Base-by-base conservation (phyloP, 202 grass and related monocot species). In the Hordeum pubiflorum region DNA sequence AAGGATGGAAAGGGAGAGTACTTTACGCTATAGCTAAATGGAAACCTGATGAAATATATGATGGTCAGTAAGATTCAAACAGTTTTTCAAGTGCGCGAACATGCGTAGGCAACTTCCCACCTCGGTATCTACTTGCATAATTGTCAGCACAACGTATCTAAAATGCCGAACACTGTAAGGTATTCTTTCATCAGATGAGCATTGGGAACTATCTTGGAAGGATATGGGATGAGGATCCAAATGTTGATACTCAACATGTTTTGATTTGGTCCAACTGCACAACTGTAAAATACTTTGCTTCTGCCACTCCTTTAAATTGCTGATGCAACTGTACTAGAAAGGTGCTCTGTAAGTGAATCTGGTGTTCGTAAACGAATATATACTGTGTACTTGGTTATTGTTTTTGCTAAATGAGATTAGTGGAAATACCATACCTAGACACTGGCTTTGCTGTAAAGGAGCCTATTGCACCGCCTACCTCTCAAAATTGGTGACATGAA, bases 1-100 rank as follows among this genome's bases (percentile, higher is more conserved):
- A 86, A 32, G 84, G 84, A 50, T 90, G 80, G 88, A 86, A 86
- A 37, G 84, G 87, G 58, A 80, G 83, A 12, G 69, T 90, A 15
- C 52, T 83, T 10, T 76, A 69, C 76, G 88, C 81, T 10, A 21
- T 89, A 67, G 76, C 84, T 9, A 66, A 69, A 75, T 92, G 90
- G 83, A 86, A 81, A 59, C 38, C 79, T 61, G 29, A 27, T 56
- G 69, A 64, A 59, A 58, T 40, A 37, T 65, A 58, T 75, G 10
- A 17, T 64, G 21, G 50, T 39, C 23, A 73, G 57, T 85, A 72
- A 81, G 46, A 57, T 78, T 52, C 24, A 72, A 63, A 27, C 10
- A 74, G 6, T 52, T 72, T 31, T 20, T 63, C n/a, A 40, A 77
- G 37, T 63, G 65, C 17, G 23, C 3, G 8, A 73, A 82, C 17